These are phyloP conservation scores for Alternaria brassicicola DNA, from an alignment of 2,329 filamentous ascomycete species.

Conservation along the genomic window DNA sequence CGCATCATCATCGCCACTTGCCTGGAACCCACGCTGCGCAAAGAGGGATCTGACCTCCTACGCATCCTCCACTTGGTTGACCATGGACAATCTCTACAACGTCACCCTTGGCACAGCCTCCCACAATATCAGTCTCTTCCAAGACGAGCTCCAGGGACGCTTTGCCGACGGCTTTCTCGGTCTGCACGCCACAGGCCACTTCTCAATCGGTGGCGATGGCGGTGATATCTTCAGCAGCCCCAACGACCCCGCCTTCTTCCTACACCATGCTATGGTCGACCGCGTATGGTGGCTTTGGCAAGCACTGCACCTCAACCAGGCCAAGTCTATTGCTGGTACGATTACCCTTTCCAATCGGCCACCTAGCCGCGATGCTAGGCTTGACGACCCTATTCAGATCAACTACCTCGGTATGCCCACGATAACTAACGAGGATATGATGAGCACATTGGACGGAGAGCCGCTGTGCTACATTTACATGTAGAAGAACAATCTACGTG, in stretches of 20 bases:
- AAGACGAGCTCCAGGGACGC: constrained; percentile 35
- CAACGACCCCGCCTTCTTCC: constrained; percentile 54
- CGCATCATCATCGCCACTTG: constrained; percentile 18
- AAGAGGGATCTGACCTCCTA: constrained; percentile 44
- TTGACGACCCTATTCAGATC: constrained; percentile 52
- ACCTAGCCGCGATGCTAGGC: constrained; percentile 52
- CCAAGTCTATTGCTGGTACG: constrained; percentile 36
- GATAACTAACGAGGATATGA: constrained; percentile 44
- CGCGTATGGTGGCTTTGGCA: constrained; percentile 58
- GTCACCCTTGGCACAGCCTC: constrained; percentile 60
- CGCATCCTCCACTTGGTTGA: constrained; percentile 17
- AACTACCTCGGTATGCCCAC: constrained; percentile 41
- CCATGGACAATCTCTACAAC: constrained; percentile 44
- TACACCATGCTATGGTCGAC: constrained; percentile 57
- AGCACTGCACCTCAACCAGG: constrained; percentile 24
- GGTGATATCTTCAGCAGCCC: constrained; percentile 54
- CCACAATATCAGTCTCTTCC: constrained; percentile 45
- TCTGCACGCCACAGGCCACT: constrained; percentile 52
- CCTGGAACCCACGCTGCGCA: constrained; percentile 42
- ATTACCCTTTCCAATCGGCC: constrained; percentile 51
- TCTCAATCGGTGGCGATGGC: constrained; percentile 33
- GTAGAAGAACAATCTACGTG: constrained; percentile 1
- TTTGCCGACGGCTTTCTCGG: constrained; percentile 32
- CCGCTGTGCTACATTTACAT: constrained; percentile 56
- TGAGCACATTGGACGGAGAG: constrained; percentile 49